Base-by-base conservation (phyloP, 768 basidiomycete species). In the Cystofilobasidium ferigula region DNA sequence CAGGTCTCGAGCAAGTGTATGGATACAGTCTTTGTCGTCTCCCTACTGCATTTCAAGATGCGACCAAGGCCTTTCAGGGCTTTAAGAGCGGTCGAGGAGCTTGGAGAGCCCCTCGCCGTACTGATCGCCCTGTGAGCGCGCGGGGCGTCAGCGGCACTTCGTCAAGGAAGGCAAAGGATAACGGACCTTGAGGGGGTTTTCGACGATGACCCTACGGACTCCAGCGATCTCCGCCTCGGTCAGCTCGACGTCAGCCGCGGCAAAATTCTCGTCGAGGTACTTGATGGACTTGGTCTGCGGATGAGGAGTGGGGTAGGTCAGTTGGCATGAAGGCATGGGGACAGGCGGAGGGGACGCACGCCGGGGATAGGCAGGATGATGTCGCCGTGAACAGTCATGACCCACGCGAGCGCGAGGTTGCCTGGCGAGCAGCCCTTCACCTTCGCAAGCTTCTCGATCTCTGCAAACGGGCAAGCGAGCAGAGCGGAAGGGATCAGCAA, bases 331-430 rank as follows among this genome's bases (percentile, higher is more conserved):
- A 28, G 34, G 13, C 42, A 32, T 22, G 38, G 60, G 2, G 53
- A 54, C 12, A 16, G 26, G 38, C 28, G 24, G 28, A 57, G 53
- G 20, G 32, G 51, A 68, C 69, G 72, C 13, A 73, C 73, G 0
- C 75, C 75, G 3, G 75, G 75, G 40, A 77, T 76, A 13, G 75
- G 71, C 40, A 75, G 72, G 64, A 69, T 67, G 24, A 61, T 58
- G 8, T 70, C 72, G 5, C 74, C 74, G 53, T 74, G 73, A 1
- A 32, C 51, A 26, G 74, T 69, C 22, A 71, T 69, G 26, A 76
- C 71, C 77, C 77, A 78, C 3, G 77, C 76, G 20, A 78, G 63
- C 10, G 76, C 71, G 16, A 78, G 69, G 65, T 80, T 78, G 6
- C 75, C 73, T 0, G 75, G 57, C 0, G 76, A 74, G 53, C 71